Evolutionary conservation across 1,139 yeast genomes (phyloP), one percentile per base, ranked within the genome.

Genomic region (Zygosaccharomyces pseudobailii): DNA sequence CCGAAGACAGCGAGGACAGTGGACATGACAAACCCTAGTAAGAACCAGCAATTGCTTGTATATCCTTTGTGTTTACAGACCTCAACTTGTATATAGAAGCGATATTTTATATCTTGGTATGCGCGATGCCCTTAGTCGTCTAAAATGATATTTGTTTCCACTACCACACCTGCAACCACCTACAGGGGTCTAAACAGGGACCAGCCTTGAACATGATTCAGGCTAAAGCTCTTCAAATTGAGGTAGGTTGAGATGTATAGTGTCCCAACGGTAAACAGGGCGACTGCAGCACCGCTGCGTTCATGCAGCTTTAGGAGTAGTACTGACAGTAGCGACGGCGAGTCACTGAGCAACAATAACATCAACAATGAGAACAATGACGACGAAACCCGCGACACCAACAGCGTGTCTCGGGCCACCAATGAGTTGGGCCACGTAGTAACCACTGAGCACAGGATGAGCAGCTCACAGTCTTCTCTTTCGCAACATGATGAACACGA

Each of bases 381-480:
- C 32, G 31, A 37, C 27, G 33, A 27, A 6, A n/a, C 20, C 10
- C n/a, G 24, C 22, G 23, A 19, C 19, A 20, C n/a, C 30, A 27
- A 9, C 17, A 27, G n/a, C 10, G 32, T 9, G 6, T 6, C 21
- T 38, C 25, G 28, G 22, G 8, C 13, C 7, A 22, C 20, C 17
- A 38, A 27, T 38, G 41, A 25, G 32, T 21, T 38, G 33, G 38
- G 21, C 33, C 44, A 44, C 23, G 46, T 48, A 19, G 51, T 53
- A 4, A 52, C 58, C 5, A 51, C 58, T 8, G 60, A 57, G 34
- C 61, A 58, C 30, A 51, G 58, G 19, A 50, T 58, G 48, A 55
- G 59, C 41, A 58, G 62, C 43, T 58, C 62, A 17, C 60, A 56
- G 22, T 59, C 55, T 48, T 63, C 55, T 64, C 69, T 47, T 61